These are phyloP conservation scores for Cicer judaicum DNA, from an alignment of 306 rosid species.

Conservation along the genomic window DNA sequence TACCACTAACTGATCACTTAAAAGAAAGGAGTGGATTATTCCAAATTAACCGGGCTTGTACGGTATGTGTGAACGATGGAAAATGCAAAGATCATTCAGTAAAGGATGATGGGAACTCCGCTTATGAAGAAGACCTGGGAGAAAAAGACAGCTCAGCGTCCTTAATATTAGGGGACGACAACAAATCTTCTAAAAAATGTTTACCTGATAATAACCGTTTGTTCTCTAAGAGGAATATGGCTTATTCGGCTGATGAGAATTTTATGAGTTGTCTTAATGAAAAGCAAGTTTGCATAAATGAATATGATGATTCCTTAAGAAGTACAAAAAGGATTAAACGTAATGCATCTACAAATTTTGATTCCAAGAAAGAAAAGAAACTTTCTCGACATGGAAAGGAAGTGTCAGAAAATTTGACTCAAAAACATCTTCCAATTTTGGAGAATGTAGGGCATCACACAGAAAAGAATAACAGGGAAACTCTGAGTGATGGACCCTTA, in stretches of 20 bases:
- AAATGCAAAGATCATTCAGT: constrained; percentile 31
- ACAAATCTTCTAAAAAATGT: constrained; percentile 34
- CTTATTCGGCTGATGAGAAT: constrained; percentile 39
- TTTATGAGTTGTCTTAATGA: constrained; percentile 35
- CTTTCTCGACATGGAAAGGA: constrained; percentile 43
- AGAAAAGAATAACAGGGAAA: constrained; percentile 39
- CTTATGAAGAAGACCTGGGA: constrained; percentile 43
- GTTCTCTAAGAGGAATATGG: constrained; percentile 53
- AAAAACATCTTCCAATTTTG: constrained; percentile 26
- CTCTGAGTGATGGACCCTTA: constrained; percentile 35
- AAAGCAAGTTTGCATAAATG: constrained; percentile 33
- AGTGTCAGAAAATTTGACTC: constrained; percentile 46
- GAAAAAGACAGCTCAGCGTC: constrained; percentile 44
- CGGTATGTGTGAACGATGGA: constrained; percentile 34
- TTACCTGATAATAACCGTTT: constrained; percentile 35
- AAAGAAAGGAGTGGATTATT: constrained; percentile 61
- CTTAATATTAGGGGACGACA: constrained; percentile 40
- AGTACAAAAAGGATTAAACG: constrained; percentile 56
- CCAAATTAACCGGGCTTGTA: constrained; percentile 32
- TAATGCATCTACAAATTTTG: constrained; percentile 37
- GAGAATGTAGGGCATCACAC: constrained; percentile 41
- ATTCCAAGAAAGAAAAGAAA: constrained; percentile 43
- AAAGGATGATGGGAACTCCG: constrained; percentile 42
- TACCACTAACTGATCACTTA: constrained; percentile 59
- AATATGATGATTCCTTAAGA: constrained; percentile 41